Evolutionary conservation across 2,329 filamentous ascomycete species (phyloP), one percentile per base, ranked within the genome.

Genomic region (Anthostomella pinea): DNA sequence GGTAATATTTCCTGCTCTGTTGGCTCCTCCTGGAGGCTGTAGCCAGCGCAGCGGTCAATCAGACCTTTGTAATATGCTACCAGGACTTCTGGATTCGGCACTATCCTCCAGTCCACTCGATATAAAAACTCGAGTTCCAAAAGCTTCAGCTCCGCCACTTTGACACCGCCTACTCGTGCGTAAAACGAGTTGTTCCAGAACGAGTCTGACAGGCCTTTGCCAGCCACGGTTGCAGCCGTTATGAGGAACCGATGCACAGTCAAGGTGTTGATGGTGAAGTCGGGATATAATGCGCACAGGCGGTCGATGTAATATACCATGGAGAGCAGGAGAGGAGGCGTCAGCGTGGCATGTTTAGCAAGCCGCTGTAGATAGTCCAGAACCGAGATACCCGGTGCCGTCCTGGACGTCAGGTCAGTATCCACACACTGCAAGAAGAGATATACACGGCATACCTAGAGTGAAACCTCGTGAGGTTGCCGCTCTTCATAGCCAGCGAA

Each of bases 241-340:
- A 98, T 98, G 8, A 98, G 76, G 57, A 97, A 98, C 7, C 93
- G 89, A 67, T 98, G 93, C 3, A 98, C 91, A 0, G 93, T 98
- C 14, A 98, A 73, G 30, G 88, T 95, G 59, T 90, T 95, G 52
- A 98, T 94, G 18, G 90, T 96, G 62, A 98, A 98, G 30, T 91
- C 86, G 3, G 87, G 85, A 60, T 96, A 98, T 41, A 95, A 72
- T 8, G 87, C 83, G 64, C 91, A 98, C 15, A 98, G 75, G 20
- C 89, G 83, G 66, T 98, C 93, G 55, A 98, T 97, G 57, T 97
- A 98, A 60, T 94, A 98, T 39, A 98, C 93, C 88, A 98, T 97
- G 52, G 90, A 93, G 22, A 98, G 78, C n/a, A 98, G 74, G 33
- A 98, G 84, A 1, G 93, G 91, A 9, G 93, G 90, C 6, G 88